Conservation (phyloP, 2,329 filamentous ascomycete genomes). For the Colletotrichum somersetense region DNA sequence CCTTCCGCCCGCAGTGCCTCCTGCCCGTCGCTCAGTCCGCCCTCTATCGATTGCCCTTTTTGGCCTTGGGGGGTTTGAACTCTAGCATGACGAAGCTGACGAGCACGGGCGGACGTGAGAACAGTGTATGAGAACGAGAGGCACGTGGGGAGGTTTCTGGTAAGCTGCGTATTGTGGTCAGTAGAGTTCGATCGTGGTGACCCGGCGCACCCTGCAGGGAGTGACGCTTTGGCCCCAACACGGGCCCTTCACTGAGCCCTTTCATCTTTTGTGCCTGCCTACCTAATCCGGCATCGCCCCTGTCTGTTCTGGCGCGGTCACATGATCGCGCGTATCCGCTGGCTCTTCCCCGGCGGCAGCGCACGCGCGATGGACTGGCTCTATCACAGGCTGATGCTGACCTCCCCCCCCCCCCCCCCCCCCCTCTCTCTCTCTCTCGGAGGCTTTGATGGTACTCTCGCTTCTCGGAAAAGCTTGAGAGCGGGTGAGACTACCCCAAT, state of each 20-base stretch:
- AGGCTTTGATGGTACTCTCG: not conserved
- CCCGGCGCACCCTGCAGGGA: conserved; percentile 20
- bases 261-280: not conserved
- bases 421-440: not conserved
- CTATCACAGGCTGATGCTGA: not conserved
- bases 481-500: not conserved
- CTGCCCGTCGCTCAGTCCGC: not conserved
- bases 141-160: not conserved
- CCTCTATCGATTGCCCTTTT: conserved; percentile 16
- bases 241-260: conserved; percentile 24
- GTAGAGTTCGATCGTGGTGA: not conserved
- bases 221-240: conserved; percentile 28
- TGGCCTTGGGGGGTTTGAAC: conserved; percentile 26
- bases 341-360: conserved; percentile 1
- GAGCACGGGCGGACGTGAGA: not conserved
- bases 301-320: conserved; percentile 7
- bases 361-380: not conserved
- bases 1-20: conserved; percentile 9
- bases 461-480: not conserved
- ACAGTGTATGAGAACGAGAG: not conserved
- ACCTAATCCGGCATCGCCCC: not conserved
- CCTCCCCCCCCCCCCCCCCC: too few relatives aligned
- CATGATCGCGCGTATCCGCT: conserved; percentile 37
- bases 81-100: not conserved
- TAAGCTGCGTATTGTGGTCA: conserved; percentile 12